Evolutionary conservation across 768 basidiomycete genomes (phyloP).

Genomic region (Suillus subaureus): DNA sequence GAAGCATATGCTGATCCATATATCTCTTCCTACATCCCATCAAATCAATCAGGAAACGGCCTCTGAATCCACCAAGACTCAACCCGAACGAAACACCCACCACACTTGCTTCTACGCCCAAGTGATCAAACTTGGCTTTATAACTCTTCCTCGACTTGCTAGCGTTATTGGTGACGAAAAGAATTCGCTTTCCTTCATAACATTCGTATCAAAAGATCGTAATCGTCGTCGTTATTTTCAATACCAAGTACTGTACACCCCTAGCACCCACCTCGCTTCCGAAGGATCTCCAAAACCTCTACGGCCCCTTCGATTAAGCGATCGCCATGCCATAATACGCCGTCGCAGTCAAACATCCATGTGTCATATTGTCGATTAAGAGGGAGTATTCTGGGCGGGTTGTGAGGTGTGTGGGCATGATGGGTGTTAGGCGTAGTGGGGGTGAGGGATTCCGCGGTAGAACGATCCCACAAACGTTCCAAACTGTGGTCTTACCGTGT

Average conservation of each 20-base stretch:
- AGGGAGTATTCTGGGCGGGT: constrained; percentile 47
- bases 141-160: constrained; percentile 88
- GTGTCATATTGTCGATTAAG: constrained; percentile 77
- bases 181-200: constrained; percentile 69
- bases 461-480: neutral
- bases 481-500: no score
- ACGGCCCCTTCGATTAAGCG: constrained; percentile 75
- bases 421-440: neutral
- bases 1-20: constrained; percentile 93
- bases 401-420: constrained; percentile 31
- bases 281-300: constrained; percentile 72
- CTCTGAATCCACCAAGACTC: neutral
- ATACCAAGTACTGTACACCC: neutral
- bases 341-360: constrained; percentile 96
- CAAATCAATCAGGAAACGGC: neutral
- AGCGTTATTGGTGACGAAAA: constrained; percentile 98
- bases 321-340: constrained; percentile 91
- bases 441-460: neutral
- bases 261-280: constrained; percentile 51
- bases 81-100: constrained; percentile 47
- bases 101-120: constrained; percentile 82
- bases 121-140: constrained; percentile 88
- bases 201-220: neutral
- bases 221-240: neutral
- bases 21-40: constrained; percentile 77